Percentiles rank a stretch among this genome's conserved stretches.
These are phyloP conservation scores for Aspergillus transmontanensis DNA, from an alignment of 2,329 filamentous ascomycete species.

Conservation along the genomic window DNA sequence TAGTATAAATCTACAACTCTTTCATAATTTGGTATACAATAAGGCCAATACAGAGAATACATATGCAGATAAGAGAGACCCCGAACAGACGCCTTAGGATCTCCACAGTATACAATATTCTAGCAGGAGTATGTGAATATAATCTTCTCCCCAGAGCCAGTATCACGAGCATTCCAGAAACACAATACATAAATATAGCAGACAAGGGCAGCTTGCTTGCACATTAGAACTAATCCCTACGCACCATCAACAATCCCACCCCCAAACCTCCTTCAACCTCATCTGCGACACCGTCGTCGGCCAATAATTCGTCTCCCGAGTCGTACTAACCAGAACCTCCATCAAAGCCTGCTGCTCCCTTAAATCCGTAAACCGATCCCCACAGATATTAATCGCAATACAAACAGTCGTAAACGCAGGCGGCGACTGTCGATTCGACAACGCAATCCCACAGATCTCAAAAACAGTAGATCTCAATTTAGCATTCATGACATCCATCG, in stretches of 20 bases:
- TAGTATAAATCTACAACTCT: too few species aligned
- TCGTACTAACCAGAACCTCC: neutral
- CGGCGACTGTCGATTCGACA: conserved; percentile 22
- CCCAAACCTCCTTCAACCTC: neutral
- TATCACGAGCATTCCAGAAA: too few species aligned
- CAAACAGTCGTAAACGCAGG: conserved; percentile 16
- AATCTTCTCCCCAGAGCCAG: too few species aligned
- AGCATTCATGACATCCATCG: neutral
- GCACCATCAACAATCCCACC: neutral
- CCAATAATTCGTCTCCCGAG: neutral
- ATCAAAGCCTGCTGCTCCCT: neutral
- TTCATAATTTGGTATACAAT: too few species aligned
- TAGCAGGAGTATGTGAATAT: too few species aligned
- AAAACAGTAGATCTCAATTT: conserved; percentile 14
- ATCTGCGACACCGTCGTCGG: neutral
- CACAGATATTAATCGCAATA: neutral
- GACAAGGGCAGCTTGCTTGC: too few species aligned
- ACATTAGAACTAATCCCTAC: too few species aligned
- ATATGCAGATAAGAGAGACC: too few species aligned
- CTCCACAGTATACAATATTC: too few species aligned
- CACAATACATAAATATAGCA: too few species aligned
- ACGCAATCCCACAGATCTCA: conserved; percentile 23
- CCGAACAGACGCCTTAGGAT: too few species aligned
- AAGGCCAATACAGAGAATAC: too few species aligned
- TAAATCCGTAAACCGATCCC: neutral